A percentile compares a stretch with the other conserved stretches of the same genome.
Conservation (phyloP, 2,329 filamentous ascomycete species). For the Dactylellina leptospora region DNA sequence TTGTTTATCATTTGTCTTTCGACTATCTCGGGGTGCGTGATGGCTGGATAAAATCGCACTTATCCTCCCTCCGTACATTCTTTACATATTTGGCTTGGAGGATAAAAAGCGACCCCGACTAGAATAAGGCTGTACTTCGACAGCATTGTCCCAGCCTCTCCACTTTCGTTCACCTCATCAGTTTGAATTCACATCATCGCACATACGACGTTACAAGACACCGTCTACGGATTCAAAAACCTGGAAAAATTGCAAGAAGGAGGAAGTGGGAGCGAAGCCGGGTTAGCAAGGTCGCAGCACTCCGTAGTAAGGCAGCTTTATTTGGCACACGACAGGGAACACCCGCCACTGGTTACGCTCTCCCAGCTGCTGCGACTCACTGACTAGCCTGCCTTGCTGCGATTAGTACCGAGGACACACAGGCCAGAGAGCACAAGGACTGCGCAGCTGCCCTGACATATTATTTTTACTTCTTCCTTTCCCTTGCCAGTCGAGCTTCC, state of each 20-base stretch:
- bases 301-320: constrained; percentile 30
- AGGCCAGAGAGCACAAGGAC: too few relatives aligned
- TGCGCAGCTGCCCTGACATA: constrained; percentile 18
- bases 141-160: constrained; percentile 11
- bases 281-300: too few relatives aligned
- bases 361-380: constrained; percentile 1
- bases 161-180: constrained; percentile 34
- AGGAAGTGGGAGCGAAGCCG: constrained; percentile 13
- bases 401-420: too few relatives aligned
- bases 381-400: constrained; percentile 13
- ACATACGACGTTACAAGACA: constrained; percentile 10
- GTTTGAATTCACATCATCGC: constrained; percentile 29
- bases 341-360: not conserved
- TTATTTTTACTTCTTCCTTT: constrained; percentile 39
- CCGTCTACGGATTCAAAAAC: constrained; percentile 23
- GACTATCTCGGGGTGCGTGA: too few relatives aligned
- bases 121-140: too few relatives aligned
- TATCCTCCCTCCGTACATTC: too few relatives aligned
- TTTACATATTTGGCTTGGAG: not conserved
- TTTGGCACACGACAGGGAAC: constrained; percentile 24
- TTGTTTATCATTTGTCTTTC: too few relatives aligned
- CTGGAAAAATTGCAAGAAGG: constrained; percentile 11
- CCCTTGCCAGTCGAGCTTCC: constrained; percentile 27
- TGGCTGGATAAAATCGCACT: too few relatives aligned
- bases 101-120: too few relatives aligned